Conservation (phyloP, 495 filamentous ascomycete genomes). For the Neohortaea acidophila region DNA sequence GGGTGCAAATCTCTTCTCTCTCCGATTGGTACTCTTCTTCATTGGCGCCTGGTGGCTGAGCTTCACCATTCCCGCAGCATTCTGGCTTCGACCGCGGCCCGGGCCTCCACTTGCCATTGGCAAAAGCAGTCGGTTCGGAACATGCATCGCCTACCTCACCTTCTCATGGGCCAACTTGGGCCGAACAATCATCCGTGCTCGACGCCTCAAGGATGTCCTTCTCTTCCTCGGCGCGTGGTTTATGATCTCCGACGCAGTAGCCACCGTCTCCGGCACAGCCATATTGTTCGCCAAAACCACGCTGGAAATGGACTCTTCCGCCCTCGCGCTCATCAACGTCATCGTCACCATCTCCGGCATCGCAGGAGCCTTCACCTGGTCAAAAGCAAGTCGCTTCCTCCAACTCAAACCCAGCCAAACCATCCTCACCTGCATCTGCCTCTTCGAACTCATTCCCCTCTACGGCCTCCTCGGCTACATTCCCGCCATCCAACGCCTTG, state of each 20-base stretch:
- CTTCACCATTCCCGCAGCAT: slow-evolving; percentile 75
- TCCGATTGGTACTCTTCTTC: slow-evolving; percentile 47
- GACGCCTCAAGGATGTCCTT: slow-evolving; percentile 67
- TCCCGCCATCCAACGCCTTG: slow-evolving; percentile 58
- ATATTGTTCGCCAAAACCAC: slow-evolving; percentile 92
- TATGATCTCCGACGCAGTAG: slow-evolving; percentile 81
- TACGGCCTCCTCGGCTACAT: slow-evolving; percentile 87
- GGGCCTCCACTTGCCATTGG: slow-evolving; percentile 53
- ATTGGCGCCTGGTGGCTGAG: slow-evolving; percentile 90
- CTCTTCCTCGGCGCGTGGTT: slow-evolving; percentile 91
- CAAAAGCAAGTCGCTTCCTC: slow-evolving; percentile 50
- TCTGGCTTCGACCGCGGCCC: slow-evolving; percentile 83
- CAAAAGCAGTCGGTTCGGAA: slow-evolving; percentile 19
- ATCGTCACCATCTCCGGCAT: slow-evolving; percentile 73
- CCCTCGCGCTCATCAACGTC: slow-evolving; percentile 84
- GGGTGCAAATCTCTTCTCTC: slow-evolving; percentile 17
- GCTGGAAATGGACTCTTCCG: slow-evolving; percentile 73
- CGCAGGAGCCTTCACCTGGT: slow-evolving; percentile 80
- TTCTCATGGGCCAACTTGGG: slow-evolving; percentile 79
- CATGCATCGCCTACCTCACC: slow-evolving; percentile 47
- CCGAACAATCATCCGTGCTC: slow-evolving; percentile 60
- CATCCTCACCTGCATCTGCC: slow-evolving; percentile 70
- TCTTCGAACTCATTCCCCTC: slow-evolving; percentile 84
- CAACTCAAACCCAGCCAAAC: slow-evolving; percentile 63
- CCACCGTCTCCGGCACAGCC: slow-evolving; percentile 86